Conservation (phyloP, 768 basidiomycete genomes). For the Calocera viscosa region DNA sequence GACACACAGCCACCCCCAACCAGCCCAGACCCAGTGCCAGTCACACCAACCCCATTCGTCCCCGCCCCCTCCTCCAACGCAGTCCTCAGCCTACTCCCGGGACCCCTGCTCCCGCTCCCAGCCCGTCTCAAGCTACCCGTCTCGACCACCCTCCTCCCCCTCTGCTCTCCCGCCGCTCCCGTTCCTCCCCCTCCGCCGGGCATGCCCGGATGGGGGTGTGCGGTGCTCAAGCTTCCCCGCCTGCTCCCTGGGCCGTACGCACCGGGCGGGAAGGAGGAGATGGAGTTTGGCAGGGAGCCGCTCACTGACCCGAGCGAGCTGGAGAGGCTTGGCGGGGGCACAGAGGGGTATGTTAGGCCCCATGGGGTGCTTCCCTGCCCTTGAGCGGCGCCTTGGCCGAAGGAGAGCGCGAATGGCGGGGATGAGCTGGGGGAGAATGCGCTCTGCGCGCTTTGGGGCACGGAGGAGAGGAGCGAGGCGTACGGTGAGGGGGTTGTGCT, state of each 20-base stretch:
- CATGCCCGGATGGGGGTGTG: neutral
- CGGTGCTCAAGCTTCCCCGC: neutral
- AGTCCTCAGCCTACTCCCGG: neutral
- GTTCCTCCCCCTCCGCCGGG: neutral
- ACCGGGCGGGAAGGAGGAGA: neutral
- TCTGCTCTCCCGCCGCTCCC: neutral
- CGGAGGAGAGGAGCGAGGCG: neutral
- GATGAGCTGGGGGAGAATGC: neutral
- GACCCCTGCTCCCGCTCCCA: neutral
- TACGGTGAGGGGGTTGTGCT: slow-evolving; percentile 10
- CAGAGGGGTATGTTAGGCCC: slow-evolving; percentile 16
- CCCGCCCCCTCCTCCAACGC: neutral
- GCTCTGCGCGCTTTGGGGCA: neutral
- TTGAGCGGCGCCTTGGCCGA: neutral
- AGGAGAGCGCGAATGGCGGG: neutral
- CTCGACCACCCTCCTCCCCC: neutral
- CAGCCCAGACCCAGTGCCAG: too few species aligned
- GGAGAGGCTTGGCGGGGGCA: neutral
- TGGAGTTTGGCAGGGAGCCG: neutral
- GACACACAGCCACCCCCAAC: too few species aligned
- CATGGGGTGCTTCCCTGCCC: neutral
- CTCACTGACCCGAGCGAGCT: neutral
- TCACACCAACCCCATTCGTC: too few species aligned
- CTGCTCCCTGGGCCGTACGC: neutral
- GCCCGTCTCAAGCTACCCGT: neutral